Base-by-base conservation (phyloP, 306 rosid genomes). In the Begonia peltatifolia region DNA sequence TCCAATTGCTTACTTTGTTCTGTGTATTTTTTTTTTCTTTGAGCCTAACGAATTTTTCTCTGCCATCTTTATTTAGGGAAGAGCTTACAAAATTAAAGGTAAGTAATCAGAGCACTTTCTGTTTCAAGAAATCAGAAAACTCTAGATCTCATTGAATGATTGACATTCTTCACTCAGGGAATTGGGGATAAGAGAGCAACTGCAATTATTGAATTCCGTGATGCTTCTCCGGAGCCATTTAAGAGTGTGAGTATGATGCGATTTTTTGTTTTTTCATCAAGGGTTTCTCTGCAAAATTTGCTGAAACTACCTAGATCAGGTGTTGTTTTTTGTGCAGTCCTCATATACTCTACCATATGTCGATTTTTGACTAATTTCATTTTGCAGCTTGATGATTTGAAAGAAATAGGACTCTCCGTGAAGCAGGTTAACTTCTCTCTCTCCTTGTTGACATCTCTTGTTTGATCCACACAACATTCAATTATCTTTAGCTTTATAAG, bases 131-230 rank as follows among this genome's bases (percentile, higher is more conserved):
- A 58, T 41, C 41, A 50, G 63, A 14, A 48, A 14, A 30, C 38
- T 30, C 38, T 30, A 30, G 9, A 30, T 30, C 1, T 3, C 8
- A 30, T 30, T 30, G 38, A 30, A 41, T 38, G 11, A 2, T 14
- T 36, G 15, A 25, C 14, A 6, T 36, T 42, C 41, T 36, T 10
- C 15, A 23, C 42, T 17, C 18, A 89, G 97, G 95, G 95, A 18
- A 85, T 89, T 52, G 95, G 97, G n/a, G 95, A 89, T 74, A 89
- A 78, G 66, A 78, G 97, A 65, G 90, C 95, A 52, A 68, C 78
- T 20, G 72, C 11, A 53, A 80, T 89, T 58, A 77, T 89, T 42
- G 56, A 80, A 69, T 76, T 78, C 35, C 94, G 94, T 18, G 77
- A 76, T 48, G 90, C 80, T 64, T 82, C 95, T 49, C 85, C 84